Conservation (phyloP, 441 rosid genomes). For the Metrosideros polymorpha region DNA sequence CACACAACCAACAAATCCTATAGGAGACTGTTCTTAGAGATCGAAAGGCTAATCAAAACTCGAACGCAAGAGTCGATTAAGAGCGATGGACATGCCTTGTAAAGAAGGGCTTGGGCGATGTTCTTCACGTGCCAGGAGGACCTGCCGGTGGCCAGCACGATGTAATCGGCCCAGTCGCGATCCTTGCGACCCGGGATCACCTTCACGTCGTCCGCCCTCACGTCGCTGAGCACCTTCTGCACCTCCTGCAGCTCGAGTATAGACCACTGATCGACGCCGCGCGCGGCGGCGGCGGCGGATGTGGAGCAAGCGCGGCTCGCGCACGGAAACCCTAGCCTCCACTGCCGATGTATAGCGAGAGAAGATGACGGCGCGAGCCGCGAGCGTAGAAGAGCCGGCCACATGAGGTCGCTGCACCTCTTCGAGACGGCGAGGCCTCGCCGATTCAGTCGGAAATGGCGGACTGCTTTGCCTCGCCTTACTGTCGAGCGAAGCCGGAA, state of each 20-base stretch:
- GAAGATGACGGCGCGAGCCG: conserved; percentile 12
- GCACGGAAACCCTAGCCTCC: conserved; percentile 30
- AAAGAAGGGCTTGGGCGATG: conserved; percentile 56
- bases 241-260: conserved; percentile 57
- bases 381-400: conserved; percentile 48
- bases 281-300: conserved; percentile 3
- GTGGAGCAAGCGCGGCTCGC: conserved; percentile 7
- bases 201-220: conserved; percentile 68
- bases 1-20: neutral
- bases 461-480: neutral
- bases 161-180: conserved; percentile 65
- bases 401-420: conserved; percentile 25
- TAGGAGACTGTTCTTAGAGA: neutral
- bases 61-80: neutral
- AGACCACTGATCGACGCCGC: neutral
- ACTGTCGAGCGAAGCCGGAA: neutral
- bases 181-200: conserved; percentile 47
- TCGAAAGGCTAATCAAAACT: neutral
- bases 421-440: neutral
- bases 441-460: neutral
- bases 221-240: conserved; percentile 71
- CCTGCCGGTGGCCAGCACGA: conserved; percentile 84
- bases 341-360: conserved; percentile 10
- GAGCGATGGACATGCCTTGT: conserved; percentile 30
- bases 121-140: conserved; percentile 87